Percentiles rank a stretch among this genome's conserved stretches.
These are phyloP conservation scores for Lathyrus tuberosus DNA, from an alignment of 306 rosid species.

Conservation along the genomic window DNA sequence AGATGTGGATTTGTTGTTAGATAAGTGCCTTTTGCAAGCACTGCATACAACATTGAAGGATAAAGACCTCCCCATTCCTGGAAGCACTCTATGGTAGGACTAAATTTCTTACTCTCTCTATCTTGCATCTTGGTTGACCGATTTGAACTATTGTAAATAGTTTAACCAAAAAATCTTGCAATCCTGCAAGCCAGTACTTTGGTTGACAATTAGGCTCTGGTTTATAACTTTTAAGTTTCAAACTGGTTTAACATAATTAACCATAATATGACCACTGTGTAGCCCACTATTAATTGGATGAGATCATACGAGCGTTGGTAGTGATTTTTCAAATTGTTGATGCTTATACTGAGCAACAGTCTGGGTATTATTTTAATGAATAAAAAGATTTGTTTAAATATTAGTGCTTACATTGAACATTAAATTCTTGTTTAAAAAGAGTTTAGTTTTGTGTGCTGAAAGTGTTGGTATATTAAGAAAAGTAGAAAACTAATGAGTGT, in stretches of 20 bases:
- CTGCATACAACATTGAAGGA: constrained; percentile 85
- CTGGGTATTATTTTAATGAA: too few species aligned
- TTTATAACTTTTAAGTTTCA: too few species aligned
- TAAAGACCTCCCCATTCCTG: constrained; percentile 90
- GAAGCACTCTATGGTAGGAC: constrained; percentile 88
- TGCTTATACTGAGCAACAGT: too few species aligned
- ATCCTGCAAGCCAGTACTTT: neutral
- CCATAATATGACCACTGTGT: constrained; percentile 1
- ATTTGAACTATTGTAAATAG: too few species aligned
- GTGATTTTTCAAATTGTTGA: too few species aligned
- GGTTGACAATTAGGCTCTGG: neutral
- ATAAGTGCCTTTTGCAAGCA: constrained; percentile 92
- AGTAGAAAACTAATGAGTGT: too few species aligned
- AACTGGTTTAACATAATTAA: neutral
- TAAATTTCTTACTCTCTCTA: neutral
- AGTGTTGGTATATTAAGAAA: too few species aligned
- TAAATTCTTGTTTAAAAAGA: too few species aligned
- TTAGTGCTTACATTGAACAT: too few species aligned
- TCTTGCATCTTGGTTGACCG: constrained; percentile 1
- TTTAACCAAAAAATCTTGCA: neutral
- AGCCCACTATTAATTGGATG: constrained; percentile 30
- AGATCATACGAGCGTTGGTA: too few species aligned
- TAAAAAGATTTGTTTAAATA: too few species aligned
- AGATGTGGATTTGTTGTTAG: constrained; percentile 79
- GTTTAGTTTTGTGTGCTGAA: too few species aligned